Percentiles rank a stretch among this genome's conserved stretches.
Evolutionary conservation across 257 asterid species (phyloP).

Genomic region (Petunia secreta): DNA sequence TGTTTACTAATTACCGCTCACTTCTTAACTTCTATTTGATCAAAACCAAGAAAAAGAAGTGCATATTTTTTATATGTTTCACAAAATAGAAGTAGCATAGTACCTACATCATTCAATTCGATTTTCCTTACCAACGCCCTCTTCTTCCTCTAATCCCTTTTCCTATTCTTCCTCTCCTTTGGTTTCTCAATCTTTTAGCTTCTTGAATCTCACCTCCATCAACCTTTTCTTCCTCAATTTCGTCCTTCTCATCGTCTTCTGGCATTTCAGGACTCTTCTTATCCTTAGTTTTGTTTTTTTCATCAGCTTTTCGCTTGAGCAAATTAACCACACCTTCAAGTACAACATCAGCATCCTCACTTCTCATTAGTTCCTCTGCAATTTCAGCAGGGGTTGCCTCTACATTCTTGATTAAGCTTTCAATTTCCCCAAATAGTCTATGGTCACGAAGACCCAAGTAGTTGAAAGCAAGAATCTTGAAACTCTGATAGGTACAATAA

Average conservation of each 20-base stretch:
- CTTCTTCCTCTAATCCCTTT: conserved; percentile 17
- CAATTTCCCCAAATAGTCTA: conserved; percentile 42
- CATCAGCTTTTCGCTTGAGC: conserved; percentile 46
- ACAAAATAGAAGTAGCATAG: not conserved
- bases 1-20: not conserved
- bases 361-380: conserved; percentile 85
- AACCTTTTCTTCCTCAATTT: conserved; percentile 4
- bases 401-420: conserved; percentile 45
- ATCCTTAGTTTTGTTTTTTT: conserved; percentile 20
- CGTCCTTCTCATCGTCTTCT: not conserved
- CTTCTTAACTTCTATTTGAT: not conserved
- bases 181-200: conserved; percentile 25
- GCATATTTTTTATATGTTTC: not conserved
- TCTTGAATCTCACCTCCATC: not conserved
- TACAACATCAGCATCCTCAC: conserved; percentile 56
- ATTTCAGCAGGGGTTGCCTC: conserved; percentile 70
- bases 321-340: conserved; percentile 62
- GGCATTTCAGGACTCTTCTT: not conserved
- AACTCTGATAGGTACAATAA: conserved; percentile 60
- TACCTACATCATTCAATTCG: not conserved
- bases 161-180: conserved; percentile 23
- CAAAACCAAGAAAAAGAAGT: not conserved
- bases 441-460: conserved; percentile 54
- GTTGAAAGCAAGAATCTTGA: conserved; percentile 58
- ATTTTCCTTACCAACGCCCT: conserved; percentile 6